Percentiles rank a stretch among this genome's conserved stretches.
These are phyloP conservation scores for Boletus barrowsii DNA, from an alignment of 768 basidiomycete species.

Conservation along the genomic window DNA sequence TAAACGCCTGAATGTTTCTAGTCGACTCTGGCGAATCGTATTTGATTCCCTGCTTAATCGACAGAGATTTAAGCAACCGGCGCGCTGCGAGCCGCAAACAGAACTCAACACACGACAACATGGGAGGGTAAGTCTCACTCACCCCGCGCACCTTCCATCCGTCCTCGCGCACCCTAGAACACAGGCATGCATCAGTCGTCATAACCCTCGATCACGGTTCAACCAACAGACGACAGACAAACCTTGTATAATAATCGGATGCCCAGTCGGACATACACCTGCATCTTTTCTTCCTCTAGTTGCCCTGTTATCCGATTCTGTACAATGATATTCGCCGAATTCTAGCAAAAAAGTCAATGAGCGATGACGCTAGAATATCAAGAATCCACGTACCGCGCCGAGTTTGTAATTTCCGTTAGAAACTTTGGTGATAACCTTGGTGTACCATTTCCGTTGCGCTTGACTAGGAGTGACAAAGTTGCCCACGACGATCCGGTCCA, in stretches of 20 bases:
- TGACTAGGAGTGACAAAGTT: slow-evolving; percentile 94
- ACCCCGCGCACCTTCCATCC: slow-evolving; percentile 90
- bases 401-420: slow-evolving; percentile 84
- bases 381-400: slow-evolving; percentile 63
- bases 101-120: background rate
- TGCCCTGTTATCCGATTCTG: slow-evolving; percentile 91
- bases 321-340: slow-evolving; percentile 97
- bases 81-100: slow-evolving; percentile 49
- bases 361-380: background rate
- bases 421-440: slow-evolving; percentile 83
- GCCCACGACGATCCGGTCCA: slow-evolving; percentile 86
- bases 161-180: slow-evolving; percentile 68
- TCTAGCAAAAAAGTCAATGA: slow-evolving; percentile 42
- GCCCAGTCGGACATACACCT: slow-evolving; percentile 87
- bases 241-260: slow-evolving; percentile 90
- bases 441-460: slow-evolving; percentile 97
- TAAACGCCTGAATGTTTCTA: slow-evolving; percentile 80
- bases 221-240: slow-evolving; percentile 6
- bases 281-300: slow-evolving; percentile 98
- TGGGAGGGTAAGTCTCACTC: slow-evolving; percentile 20
- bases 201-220: background rate
- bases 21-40: slow-evolving; percentile 86
- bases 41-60: slow-evolving; percentile 91
- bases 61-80: slow-evolving; percentile 81
- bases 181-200: background rate